Evolutionary conservation across 2,329 filamentous ascomycete genomes (phyloP).

Genomic region (Coniochaeta ligniaria): DNA sequence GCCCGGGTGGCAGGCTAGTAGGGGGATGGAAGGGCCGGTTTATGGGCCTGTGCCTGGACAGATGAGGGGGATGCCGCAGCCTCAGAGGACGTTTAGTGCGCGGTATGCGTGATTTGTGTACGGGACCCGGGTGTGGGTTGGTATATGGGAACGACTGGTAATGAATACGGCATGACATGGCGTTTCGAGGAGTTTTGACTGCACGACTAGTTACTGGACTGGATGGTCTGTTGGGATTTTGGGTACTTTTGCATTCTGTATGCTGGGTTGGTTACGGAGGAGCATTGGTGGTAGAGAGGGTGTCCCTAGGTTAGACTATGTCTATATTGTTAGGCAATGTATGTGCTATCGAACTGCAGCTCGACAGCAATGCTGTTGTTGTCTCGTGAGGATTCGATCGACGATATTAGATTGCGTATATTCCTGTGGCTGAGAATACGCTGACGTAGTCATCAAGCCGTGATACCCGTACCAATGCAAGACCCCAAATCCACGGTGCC

Average conservation of each 20-base stretch:
- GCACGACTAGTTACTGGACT: background rate
- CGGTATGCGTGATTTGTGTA: background rate
- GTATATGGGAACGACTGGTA: background rate
- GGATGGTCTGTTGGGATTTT: background rate
- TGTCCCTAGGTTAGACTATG: background rate
- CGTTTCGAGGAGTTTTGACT: background rate
- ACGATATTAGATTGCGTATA: background rate
- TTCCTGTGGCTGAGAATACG: background rate
- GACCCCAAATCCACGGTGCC: no score
- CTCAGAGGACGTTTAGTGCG: background rate
- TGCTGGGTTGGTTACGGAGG: background rate
- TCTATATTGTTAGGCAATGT: background rate
- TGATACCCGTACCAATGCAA: no score
- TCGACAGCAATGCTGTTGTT: background rate
- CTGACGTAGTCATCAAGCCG: no score
- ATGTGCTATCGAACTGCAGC: background rate
- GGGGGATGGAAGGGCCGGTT: background rate
- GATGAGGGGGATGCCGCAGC: background rate
- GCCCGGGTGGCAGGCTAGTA: constrained; percentile 1
- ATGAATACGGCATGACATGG: background rate
- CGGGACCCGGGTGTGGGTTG: background rate
- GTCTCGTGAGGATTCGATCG: background rate
- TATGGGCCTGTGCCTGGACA: background rate
- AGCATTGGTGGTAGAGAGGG: background rate
- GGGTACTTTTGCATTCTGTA: background rate